phyloP scores from a whole-genome alignment of 2,329 filamentous ascomycete genomes.

The Aspergillus glaucus region DNA sequence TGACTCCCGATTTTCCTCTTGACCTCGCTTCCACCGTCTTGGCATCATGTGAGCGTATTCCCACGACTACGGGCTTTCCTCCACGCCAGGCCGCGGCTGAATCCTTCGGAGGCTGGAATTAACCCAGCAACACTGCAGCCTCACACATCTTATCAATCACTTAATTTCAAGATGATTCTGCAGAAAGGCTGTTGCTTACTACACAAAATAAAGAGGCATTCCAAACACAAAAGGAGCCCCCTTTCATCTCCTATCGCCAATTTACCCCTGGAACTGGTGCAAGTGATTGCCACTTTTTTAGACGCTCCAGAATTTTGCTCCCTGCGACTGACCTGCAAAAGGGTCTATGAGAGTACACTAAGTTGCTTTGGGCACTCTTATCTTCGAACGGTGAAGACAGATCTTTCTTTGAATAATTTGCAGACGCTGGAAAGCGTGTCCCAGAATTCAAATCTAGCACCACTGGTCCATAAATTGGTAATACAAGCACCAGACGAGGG shows the following conservation, averaged over 20 bases:
- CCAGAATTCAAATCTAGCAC: neutral
- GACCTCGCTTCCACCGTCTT: too few relatives aligned
- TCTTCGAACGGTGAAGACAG: neutral
- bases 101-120: too few relatives aligned
- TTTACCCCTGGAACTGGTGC: neutral
- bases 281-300: neutral
- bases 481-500: too few relatives aligned
- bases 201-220: neutral
- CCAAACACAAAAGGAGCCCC: neutral
- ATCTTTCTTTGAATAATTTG: neutral
- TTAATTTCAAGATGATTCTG: neutral
- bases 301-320: neutral
- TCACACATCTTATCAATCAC: too few relatives aligned
- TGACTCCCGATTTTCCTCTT: too few relatives aligned
- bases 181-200: neutral
- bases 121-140: too few relatives aligned
- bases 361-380: neutral
- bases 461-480: too few relatives aligned
- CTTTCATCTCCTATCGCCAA: neutral
- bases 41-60: too few relatives aligned
- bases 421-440: neutral
- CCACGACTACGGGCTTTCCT: too few relatives aligned
- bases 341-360: neutral
- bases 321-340: neutral
- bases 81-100: too few relatives aligned